These are phyloP conservation scores for Esteya vermicola DNA, from an alignment of 2,329 filamentous ascomycete species.

Conservation along the genomic window DNA sequence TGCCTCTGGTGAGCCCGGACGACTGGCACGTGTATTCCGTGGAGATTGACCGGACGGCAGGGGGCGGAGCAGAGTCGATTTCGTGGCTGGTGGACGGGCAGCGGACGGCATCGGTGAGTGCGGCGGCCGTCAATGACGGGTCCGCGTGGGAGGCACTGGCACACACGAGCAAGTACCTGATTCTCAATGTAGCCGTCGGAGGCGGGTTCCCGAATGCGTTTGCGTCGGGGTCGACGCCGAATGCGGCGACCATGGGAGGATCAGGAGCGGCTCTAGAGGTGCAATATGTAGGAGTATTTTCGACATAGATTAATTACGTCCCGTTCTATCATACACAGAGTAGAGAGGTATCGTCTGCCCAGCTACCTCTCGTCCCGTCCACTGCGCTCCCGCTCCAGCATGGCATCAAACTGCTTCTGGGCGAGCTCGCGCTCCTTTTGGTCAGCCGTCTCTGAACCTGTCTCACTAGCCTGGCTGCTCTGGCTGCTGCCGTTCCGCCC, in stretches of 20 bases:
- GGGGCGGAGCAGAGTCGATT: slow-evolving; percentile 35
- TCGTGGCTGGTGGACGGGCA: slow-evolving; percentile 33
- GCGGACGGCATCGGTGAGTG: slow-evolving; percentile 28
- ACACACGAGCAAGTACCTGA: slow-evolving; percentile 34
- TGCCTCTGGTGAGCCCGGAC: slow-evolving; percentile 13
- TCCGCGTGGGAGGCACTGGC: slow-evolving; percentile 34
- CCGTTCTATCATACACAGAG: background rate
- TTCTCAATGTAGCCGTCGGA: slow-evolving; percentile 42
- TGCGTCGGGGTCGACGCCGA: slow-evolving; percentile 21
- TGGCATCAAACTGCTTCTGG: slow-evolving; percentile 13
- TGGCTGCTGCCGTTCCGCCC: background rate
- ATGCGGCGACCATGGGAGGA: slow-evolving; percentile 28
- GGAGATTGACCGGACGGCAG: slow-evolving; percentile 30
- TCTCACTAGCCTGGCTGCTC: too few relatives aligned
- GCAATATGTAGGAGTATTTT: slow-evolving; percentile 32
- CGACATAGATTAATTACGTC: background rate
- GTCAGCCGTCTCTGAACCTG: too few relatives aligned
- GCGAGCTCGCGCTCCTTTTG: slow-evolving; percentile 5
- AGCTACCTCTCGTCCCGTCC: slow-evolving; percentile 4
- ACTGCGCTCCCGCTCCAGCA: slow-evolving; percentile 12
- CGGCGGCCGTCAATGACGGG: slow-evolving; percentile 27
- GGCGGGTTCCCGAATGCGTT: slow-evolving; percentile 25
- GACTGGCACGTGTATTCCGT: slow-evolving; percentile 33
- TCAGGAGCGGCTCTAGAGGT: slow-evolving; percentile 36
- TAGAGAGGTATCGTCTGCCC: too few relatives aligned